These are phyloP conservation scores for Globisporangium lucens DNA, from an alignment of 352 stramenopile species.

Conservation along the genomic window DNA sequence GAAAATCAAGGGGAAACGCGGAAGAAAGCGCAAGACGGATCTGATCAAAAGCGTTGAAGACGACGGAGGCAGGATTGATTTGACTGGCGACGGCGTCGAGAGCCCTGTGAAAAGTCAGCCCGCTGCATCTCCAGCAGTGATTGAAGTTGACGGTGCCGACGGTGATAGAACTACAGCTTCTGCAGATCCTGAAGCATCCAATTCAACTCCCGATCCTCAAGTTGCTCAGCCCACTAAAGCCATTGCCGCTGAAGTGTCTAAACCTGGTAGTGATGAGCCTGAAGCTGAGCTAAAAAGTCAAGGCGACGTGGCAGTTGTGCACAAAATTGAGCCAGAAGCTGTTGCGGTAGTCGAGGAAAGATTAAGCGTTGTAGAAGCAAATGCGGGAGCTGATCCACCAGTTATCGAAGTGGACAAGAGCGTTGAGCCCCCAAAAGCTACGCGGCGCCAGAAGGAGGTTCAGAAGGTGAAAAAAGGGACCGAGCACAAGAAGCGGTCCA, in stretches of 20 bases:
- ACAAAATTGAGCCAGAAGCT: background rate
- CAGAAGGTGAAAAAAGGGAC: constrained; percentile 12
- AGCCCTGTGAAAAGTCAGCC: background rate
- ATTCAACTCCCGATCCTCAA: background rate
- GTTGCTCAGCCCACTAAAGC: background rate
- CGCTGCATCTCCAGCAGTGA: background rate
- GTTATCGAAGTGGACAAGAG: background rate
- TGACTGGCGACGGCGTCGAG: constrained; percentile 21
- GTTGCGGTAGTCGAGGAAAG: background rate
- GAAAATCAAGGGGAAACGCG: constrained; percentile 26
- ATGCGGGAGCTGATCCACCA: background rate
- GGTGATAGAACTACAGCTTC: background rate
- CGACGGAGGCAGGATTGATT: constrained; percentile 25
- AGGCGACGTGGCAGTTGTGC: background rate
- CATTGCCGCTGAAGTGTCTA: background rate
- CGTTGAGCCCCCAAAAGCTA: constrained; percentile 3
- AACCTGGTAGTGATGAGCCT: background rate
- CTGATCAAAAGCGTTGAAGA: constrained; percentile 6
- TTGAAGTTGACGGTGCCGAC: background rate
- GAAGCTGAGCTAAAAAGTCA: background rate
- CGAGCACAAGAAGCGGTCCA: background rate
- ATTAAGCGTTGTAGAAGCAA: background rate
- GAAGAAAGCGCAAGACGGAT: constrained; percentile 10
- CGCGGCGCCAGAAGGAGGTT: background rate
- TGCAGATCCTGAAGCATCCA: background rate